These are phyloP conservation scores for Naganishia sp. DNA, from an alignment of 1,284 basidiomycete genomes.

Conservation along the genomic window DNA sequence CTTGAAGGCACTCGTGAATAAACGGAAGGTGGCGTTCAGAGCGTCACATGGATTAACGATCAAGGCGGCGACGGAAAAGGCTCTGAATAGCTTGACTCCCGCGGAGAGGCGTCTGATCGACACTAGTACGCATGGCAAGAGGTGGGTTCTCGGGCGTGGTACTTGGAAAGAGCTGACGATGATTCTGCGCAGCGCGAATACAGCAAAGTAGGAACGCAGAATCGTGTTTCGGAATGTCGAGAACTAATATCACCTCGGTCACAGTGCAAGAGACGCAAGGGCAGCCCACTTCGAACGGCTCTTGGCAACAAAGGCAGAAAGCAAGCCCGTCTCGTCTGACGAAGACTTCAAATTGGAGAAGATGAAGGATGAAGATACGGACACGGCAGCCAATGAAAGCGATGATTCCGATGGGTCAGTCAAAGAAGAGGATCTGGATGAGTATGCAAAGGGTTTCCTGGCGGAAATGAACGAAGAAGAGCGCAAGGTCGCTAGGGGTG, in stretches of 20 bases:
- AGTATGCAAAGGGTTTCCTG: conserved; percentile 14
- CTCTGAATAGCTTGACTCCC: conserved; percentile 11
- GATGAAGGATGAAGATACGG: neutral
- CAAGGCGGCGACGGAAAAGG: conserved; percentile 18
- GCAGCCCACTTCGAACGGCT: conserved; percentile 27
- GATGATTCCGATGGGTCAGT: neutral
- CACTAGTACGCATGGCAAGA: conserved; percentile 25
- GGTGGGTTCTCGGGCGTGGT: conserved; percentile 1
- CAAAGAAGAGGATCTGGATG: conserved; percentile 18
- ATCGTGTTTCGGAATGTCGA: no score
- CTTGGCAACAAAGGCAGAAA: conserved; percentile 13
- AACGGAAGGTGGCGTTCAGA: neutral
- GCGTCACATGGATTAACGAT: conserved; percentile 4
- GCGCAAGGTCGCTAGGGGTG: conserved; percentile 16
- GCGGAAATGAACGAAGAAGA: conserved; percentile 23
- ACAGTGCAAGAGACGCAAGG: conserved; percentile 28
- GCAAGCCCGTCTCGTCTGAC: neutral
- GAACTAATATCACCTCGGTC: neutral
- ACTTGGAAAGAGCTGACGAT: neutral
- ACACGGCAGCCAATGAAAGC: conserved; percentile 1
- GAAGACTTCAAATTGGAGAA: no score
- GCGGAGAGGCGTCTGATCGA: conserved; percentile 23
- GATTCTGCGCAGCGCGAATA: conserved; percentile 2
- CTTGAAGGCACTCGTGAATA: conserved; percentile 17
- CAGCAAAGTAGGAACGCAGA: conserved; percentile 6